Evolutionary conservation across 805 yeast genomes (phyloP), one percentile per base, ranked within the genome.

Genomic region (Groenewaldozyma tartarivorans): DNA sequence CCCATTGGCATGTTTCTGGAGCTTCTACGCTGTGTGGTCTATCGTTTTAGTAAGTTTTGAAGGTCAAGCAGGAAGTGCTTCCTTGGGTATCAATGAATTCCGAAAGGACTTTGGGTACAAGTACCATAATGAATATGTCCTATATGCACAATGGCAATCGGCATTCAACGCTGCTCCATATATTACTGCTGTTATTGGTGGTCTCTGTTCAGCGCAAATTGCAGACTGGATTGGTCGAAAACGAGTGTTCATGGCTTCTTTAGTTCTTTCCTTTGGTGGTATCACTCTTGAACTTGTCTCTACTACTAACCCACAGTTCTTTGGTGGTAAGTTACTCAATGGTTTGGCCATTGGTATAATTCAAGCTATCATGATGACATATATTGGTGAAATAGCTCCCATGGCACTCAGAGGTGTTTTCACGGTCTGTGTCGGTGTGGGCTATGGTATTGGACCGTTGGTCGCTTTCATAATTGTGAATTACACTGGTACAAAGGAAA

Each of bases 361-460:
- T 51, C 72, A 66, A 42, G 64, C 73, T 21, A 52, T 74, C 48
- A 62, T 74, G 3, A 67, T 71, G 4, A 55, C 74, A 1, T 75
- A 75, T 50, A 75, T 78, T 18, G 61, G 74, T 18, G 81, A 75
- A 48, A 72, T 74, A 20, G 66, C 75, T 48, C 80, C 80, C 0
- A 50, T 70, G 6, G 67, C 64, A 4, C 58, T 75, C 36, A 63
- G 80, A 46, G 59, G 63, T 30, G 69, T 69, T 47, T 57, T 75
- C 40, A 66, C 79, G 13, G 63, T 75, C 3, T 68, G 62, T 43
- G 69, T 69, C 44, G 72, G 72, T 53, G 48, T 70, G 38, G 69
- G 76, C 51, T 74, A 76, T 75, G 69, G 68, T 29, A 52, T 72
- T 45, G 83, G 83, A 29, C 80, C 75, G 51, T 60, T 77, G 29